Percentiles rank a stretch among this genome's conserved stretches.
Conservation (phyloP, 164 flowering plant species). For the Tetracentron sinense region DNA sequence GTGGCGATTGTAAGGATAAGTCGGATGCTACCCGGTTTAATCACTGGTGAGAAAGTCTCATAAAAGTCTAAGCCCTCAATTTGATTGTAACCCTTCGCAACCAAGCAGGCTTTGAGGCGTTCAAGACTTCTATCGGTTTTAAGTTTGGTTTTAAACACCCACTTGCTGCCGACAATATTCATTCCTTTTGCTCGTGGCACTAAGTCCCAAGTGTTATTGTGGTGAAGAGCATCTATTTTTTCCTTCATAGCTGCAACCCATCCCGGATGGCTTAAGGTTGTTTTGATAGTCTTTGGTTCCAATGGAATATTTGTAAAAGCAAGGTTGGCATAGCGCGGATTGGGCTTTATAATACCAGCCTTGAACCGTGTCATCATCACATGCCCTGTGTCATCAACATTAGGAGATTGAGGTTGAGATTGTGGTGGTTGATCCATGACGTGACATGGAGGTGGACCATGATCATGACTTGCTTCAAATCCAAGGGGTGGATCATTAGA, state of each 20-base stretch:
- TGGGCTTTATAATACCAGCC: neutral
- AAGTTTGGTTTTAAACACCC: slow-evolving; percentile 3
- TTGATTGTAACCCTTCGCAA: too few species aligned
- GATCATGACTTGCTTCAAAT: neutral
- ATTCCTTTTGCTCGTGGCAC: neutral
- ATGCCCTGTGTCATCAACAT: too few species aligned
- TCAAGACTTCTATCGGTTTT: neutral
- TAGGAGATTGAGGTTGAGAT: neutral
- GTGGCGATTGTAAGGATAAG: too few species aligned
- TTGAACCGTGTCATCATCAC: neutral
- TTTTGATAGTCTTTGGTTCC: too few species aligned
- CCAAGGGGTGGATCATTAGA: neutral
- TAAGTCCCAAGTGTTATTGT: too few species aligned
- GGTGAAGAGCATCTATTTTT: too few species aligned
- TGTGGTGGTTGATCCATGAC: neutral
- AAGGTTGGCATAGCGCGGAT: neutral
- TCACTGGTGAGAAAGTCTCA: neutral
- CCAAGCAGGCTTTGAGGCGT: neutral
- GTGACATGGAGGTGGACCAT: neutral
- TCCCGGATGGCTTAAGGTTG: too few species aligned
- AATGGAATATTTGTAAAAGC: neutral
- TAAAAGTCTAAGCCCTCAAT: neutral
- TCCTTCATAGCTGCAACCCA: too few species aligned
- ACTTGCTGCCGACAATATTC: neutral
- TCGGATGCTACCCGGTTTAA: neutral